Percentiles rank a stretch among this genome's conserved stretches.
Conservation (phyloP, 1,284 basidiomycete species). For the Macrocystidia cucumis region DNA sequence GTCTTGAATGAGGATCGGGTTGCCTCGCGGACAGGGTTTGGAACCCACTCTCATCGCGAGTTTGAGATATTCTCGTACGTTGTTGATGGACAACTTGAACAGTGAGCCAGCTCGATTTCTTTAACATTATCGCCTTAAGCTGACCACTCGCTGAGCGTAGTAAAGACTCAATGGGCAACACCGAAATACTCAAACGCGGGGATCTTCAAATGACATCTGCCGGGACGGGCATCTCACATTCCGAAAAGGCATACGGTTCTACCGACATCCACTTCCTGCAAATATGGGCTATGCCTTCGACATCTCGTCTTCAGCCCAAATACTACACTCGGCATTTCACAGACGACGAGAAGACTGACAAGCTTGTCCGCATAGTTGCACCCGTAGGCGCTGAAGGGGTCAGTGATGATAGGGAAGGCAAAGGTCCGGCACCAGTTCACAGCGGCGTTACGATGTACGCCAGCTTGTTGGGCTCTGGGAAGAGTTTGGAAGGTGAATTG, state of each 20-base stretch:
- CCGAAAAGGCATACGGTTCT: conserved; percentile 59
- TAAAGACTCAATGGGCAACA: conserved; percentile 86
- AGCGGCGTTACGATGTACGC: conserved; percentile 57
- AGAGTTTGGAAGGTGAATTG: conserved; percentile 44
- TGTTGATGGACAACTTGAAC: conserved; percentile 70
- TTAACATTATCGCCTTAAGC: conserved; percentile 5
- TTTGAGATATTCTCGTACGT: conserved; percentile 93
- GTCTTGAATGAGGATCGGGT: conserved; percentile 92
- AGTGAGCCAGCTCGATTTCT: conserved; percentile 41
- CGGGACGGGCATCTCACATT: conserved; percentile 83
- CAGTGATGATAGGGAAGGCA: conserved; percentile 48
- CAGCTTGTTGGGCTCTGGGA: conserved; percentile 43
- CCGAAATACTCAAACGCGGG: conserved; percentile 81
- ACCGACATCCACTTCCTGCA: conserved; percentile 76
- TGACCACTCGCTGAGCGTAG: conserved; percentile 22
- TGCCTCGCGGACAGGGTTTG: conserved; percentile 72
- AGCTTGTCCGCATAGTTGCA: conserved; percentile 64
- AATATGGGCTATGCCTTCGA: conserved; percentile 76
- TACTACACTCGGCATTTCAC: conserved; percentile 86
- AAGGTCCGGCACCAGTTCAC: conserved; percentile 71
- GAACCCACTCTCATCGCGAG: conserved; percentile 77
- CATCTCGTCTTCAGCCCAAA: conserved; percentile 50
- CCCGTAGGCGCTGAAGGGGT: conserved; percentile 54
- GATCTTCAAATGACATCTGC: conserved; percentile 89
- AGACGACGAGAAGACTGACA: conserved; percentile 76